Evolutionary conservation across 805 yeast genomes (phyloP), one percentile per base, ranked within the genome.

Genomic region (Isabelozyma gotoi): DNA sequence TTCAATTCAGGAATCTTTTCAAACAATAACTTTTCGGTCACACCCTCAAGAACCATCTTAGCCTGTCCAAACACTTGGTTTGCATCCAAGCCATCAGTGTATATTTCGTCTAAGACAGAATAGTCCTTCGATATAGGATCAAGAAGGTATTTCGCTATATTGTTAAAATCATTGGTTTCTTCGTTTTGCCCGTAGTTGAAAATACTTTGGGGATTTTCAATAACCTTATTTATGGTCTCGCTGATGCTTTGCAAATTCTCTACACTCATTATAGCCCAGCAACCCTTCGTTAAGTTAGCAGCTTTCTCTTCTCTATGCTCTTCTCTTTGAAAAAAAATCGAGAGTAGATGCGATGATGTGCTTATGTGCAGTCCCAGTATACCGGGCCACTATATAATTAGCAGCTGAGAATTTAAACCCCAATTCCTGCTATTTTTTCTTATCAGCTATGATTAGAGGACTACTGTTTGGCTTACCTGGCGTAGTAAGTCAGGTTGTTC

Each of bases 31-130:
- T 75, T 73, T 38, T 84, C 89, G 19, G 84, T 81, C 10, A 85
- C 85, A 6, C 84, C 85, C 45, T 90, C 97, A 32, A 89, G 69
- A 15, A 92, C 84, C 68, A 92, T 77, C 63, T 87, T 88, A 2
- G 88, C 84, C 65, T 92, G 98, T 43, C 92, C 96, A 89, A 92
- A 92, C 0, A 94, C 90, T 60, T 92, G 98, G 33, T 85, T 78
- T 18, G 96, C 83, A 61, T 88, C 96, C 42, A 92, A 71, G 0
- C 97, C 98, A 39, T 90, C 95, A 11, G 85, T 76, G 52, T 84
- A 81, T 16, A 92, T 75, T 59, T 88, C 90, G 62, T 90, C 96
- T 16, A 92, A 71, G 5, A 86, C 85, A 1, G 94, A 78, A 48
- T 65, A 63, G 43, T 68, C 67, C 37, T 63, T 61, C 18, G 81